phyloP scores from a whole-genome alignment of 2,329 filamentous ascomycete species.

The Metarhizium album region DNA sequence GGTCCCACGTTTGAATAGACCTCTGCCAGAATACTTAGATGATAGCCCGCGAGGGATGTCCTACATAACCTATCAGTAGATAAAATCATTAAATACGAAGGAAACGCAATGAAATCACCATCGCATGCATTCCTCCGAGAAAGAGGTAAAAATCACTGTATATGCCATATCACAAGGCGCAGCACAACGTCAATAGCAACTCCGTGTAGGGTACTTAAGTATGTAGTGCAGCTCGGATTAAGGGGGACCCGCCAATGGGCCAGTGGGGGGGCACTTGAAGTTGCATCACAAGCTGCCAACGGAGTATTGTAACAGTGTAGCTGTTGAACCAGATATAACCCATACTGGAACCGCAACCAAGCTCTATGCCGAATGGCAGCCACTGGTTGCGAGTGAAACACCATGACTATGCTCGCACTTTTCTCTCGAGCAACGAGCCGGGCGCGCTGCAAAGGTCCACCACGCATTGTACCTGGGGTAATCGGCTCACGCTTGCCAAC shows the following conservation, averaged over 20 bases:
- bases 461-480: neutral
- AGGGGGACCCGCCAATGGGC: too few species aligned
- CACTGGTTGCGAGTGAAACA: neutral
- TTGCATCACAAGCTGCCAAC: too few species aligned
- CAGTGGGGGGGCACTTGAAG: too few species aligned
- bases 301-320: too few species aligned
- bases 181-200: too few species aligned
- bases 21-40: neutral
- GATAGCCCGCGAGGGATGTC: neutral
- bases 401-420: neutral
- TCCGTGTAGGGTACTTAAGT: too few species aligned
- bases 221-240: too few species aligned
- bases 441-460: neutral
- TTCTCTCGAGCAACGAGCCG: neutral
- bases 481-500: neutral
- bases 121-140: neutral
- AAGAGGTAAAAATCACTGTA: neutral
- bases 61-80: neutral
- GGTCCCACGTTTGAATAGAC: neutral
- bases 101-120: neutral
- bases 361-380: neutral
- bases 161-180: too few species aligned
- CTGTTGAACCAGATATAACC: neutral
- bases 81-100: neutral
- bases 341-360: neutral